Evolutionary conservation across 1,284 basidiomycete species (phyloP), one percentile per base, ranked within the genome.

Genomic region (Pterulicium gracile): DNA sequence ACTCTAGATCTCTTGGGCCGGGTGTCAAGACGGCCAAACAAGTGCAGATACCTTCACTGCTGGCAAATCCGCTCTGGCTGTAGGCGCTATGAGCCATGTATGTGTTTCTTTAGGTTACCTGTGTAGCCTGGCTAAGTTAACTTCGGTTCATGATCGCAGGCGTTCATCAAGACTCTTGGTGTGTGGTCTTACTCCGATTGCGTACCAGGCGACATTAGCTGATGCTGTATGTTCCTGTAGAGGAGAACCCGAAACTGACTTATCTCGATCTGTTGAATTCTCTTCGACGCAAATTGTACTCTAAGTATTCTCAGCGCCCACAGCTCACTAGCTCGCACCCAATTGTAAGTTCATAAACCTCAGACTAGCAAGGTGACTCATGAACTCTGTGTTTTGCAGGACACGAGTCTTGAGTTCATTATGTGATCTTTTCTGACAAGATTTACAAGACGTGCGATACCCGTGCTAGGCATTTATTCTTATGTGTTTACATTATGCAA

Each of bases 21-120:
- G 82, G 3, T 91, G 88, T 61, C 77, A 81, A 55, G 88, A 92
- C 57, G 76, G 74, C 35, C 81, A 90, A 61, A 89, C 81, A 1
- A 84, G 74, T 52, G 71, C 72, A 0, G 77, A 79, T 52, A 77
- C 75, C 2, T 69, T 72, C 43, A 58, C 64, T 7, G 65, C 64
- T 21, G 73, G 72, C 12, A 61, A n/a, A n/a, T n/a, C n/a, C n/a
- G n/a, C n/a, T n/a, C n/a, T 68, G 3, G 71, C 76, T 0, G 73
- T 78, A 7, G 88, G 88, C 2, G 86, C 85, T 3, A 88, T 88
- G 81, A 78, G 76, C 56, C 67, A 77, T 59, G 78, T 79, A 55
- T 50, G 70, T 58, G 18, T 20, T n/a, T n/a, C n/a, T n/a, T n/a
- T n/a, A n/a, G n/a, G n/a, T n/a, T n/a, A n/a, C n/a, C n/a, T n/a